These are phyloP conservation scores for Spergularia marina DNA, from an alignment of 148 eudicot species.

Conservation along the genomic window DNA sequence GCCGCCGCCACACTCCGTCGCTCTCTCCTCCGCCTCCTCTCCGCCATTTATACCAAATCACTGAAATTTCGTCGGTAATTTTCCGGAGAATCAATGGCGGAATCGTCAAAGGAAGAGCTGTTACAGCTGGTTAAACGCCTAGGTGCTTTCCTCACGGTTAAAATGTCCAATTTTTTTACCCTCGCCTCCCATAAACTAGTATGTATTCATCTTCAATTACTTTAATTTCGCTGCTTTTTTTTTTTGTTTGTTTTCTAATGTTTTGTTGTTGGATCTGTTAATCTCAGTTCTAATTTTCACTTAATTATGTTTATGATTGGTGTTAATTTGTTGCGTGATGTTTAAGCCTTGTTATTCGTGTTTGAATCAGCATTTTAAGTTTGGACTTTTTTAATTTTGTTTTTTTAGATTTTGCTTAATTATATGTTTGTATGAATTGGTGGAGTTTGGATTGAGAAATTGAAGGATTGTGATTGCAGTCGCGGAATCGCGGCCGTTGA, in stretches of 20 bases:
- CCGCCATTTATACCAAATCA: too few relatives aligned
- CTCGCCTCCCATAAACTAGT: conserved; percentile 38
- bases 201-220: conserved; percentile 5
- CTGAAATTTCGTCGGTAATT: too few relatives aligned
- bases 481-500: too few relatives aligned
- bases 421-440: too few relatives aligned
- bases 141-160: conserved; percentile 52
- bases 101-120: conserved; percentile 58
- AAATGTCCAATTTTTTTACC: conserved; percentile 53
- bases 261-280: not conserved
- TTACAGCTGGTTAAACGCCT: conserved; percentile 62
- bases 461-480: too few relatives aligned
- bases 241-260: too few relatives aligned
- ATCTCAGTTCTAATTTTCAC: not conserved
- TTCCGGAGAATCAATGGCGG: conserved; percentile 40
- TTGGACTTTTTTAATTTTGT: too few relatives aligned
- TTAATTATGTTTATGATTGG: not conserved
- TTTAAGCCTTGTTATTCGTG: not conserved
- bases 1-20: too few relatives aligned
- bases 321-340: not conserved
- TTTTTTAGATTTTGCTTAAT: too few relatives aligned
- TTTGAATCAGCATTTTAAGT: too few relatives aligned
- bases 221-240: not conserved
- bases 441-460: too few relatives aligned
- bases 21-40: too few relatives aligned